These are phyloP conservation scores for Chrysosporium queenslandicum DNA, from an alignment of 2,329 filamentous ascomycete genomes.

Conservation along the genomic window DNA sequence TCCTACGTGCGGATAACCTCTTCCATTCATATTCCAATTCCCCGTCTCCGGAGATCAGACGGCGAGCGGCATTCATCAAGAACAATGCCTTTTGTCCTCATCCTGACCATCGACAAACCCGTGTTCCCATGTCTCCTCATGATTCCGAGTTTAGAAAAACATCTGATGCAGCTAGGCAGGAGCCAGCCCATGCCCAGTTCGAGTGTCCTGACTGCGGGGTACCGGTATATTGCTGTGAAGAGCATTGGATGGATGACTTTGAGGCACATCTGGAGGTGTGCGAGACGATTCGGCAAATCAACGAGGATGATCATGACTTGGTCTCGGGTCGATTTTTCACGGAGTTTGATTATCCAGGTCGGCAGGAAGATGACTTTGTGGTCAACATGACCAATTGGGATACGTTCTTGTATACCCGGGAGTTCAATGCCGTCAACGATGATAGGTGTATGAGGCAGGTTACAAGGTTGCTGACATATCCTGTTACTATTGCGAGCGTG, in stretches of 20 bases:
- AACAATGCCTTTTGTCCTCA: slow-evolving; percentile 92
- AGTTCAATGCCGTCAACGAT: slow-evolving; percentile 83
- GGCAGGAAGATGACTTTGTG: slow-evolving; percentile 82
- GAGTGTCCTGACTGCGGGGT: slow-evolving; percentile 95
- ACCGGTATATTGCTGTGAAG: slow-evolving; percentile 84
- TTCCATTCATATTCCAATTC: slow-evolving; percentile 90
- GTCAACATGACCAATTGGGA: slow-evolving; percentile 99
- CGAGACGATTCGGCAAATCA: slow-evolving; percentile 82
- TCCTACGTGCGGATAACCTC: slow-evolving; percentile 65
- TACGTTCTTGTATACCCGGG: slow-evolving; percentile 84
- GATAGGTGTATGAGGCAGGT: slow-evolving; percentile 87
- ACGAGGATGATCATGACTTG: slow-evolving; percentile 95
- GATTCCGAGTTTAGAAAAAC: slow-evolving; percentile 54
- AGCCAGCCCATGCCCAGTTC: slow-evolving; percentile 72
- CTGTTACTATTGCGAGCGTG: slow-evolving; percentile 80
- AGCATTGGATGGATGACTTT: slow-evolving; percentile 94
- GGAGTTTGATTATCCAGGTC: slow-evolving; percentile 83
- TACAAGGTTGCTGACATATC: slow-evolving; percentile 86
- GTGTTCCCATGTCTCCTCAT: slow-evolving; percentile 54
- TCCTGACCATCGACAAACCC: slow-evolving; percentile 69
- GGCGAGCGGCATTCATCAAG: slow-evolving; percentile 79
- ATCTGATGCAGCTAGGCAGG: slow-evolving; percentile 34
- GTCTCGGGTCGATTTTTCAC: slow-evolving; percentile 82
- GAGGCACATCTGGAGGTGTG: slow-evolving; percentile 87
- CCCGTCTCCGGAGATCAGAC: slow-evolving; percentile 76